Evolutionary conservation across 805 yeast genomes (phyloP).

Genomic region (Barnettozyma botsteinii): DNA sequence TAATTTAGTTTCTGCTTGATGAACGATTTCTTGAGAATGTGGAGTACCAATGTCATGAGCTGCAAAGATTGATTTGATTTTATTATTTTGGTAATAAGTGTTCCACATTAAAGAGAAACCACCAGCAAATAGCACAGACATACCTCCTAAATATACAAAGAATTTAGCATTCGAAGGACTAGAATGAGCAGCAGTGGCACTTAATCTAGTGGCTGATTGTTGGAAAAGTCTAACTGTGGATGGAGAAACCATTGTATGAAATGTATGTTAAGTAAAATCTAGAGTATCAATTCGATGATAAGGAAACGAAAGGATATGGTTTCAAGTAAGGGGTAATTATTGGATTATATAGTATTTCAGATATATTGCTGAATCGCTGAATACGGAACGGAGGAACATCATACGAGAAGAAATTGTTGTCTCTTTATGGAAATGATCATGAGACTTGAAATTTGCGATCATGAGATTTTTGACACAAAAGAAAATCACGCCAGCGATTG

Average conservation of each 20-base stretch:
- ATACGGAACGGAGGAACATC: too few species aligned
- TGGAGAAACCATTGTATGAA: constrained; percentile 22
- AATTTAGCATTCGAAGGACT: constrained; percentile 12
- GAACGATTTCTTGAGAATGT: constrained; percentile 5
- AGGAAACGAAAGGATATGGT: too few species aligned
- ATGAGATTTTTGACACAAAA: constrained; percentile 3
- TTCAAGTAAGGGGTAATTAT: too few species aligned
- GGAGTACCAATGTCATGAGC: constrained; percentile 9
- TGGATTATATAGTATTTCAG: too few species aligned
- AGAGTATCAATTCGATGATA: too few species aligned
- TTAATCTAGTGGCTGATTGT: constrained; percentile 18
- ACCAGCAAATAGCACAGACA: constrained; percentile 15
- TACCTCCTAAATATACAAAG: constrained; percentile 17
- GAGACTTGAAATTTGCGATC: neutral
- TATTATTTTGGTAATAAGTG: constrained; percentile 23
- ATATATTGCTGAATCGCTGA: too few species aligned
- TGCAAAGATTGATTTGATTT: constrained; percentile 22
- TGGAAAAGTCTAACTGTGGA: constrained; percentile 21
- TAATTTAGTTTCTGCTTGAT: constrained; percentile 2
- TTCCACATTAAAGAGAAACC: constrained; percentile 18
- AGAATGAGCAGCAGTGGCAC: constrained; percentile 14
- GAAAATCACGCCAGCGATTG: too few species aligned
- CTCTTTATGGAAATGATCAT: too few species aligned
- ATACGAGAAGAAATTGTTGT: too few species aligned
- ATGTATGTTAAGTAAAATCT: too few species aligned